Conservation (phyloP, 768 basidiomycete species). For the Butyriboletus loyo region DNA sequence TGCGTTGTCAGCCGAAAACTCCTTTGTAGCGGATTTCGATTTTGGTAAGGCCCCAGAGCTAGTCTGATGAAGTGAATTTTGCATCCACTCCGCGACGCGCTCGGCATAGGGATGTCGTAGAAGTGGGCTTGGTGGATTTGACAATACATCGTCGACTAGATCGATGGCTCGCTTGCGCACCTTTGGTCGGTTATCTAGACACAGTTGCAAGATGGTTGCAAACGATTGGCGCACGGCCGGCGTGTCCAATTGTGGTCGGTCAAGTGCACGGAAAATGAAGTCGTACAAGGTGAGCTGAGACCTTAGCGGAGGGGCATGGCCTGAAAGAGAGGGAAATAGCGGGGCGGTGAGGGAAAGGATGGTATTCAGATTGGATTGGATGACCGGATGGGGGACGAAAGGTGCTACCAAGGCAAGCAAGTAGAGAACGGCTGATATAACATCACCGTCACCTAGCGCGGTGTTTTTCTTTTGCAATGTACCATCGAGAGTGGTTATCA, state of each 20-base stretch:
- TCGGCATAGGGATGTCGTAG: slow-evolving; percentile 83
- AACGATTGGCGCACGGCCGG: slow-evolving; percentile 77
- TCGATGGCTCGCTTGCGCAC: slow-evolving; percentile 91
- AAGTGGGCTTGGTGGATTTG: slow-evolving; percentile 73
- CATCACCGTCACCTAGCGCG: slow-evolving; percentile 68
- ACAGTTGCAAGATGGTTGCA: slow-evolving; percentile 78
- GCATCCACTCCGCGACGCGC: slow-evolving; percentile 76
- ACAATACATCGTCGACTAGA: slow-evolving; percentile 73
- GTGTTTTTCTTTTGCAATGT: slow-evolving; percentile 60
- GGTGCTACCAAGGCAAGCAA: slow-evolving; percentile 33
- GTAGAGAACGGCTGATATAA: slow-evolving; percentile 35
- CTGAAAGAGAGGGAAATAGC: slow-evolving; percentile 63
- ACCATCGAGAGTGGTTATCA: slow-evolving; percentile 80
- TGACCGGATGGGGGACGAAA: slow-evolving; percentile 71
- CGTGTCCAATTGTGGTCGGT: slow-evolving; percentile 65
- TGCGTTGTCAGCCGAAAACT: slow-evolving; percentile 63
- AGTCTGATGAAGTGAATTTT: slow-evolving; percentile 62
- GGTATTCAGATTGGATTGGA: slow-evolving; percentile 71
- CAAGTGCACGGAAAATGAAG: slow-evolving; percentile 64
- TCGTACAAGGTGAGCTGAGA: slow-evolving; percentile 82
- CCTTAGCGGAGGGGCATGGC: slow-evolving; percentile 76
- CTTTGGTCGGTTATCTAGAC: slow-evolving; percentile 88
- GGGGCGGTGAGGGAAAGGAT: slow-evolving; percentile 74
- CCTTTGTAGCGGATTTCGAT: slow-evolving; percentile 52
- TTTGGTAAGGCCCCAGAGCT: slow-evolving; percentile 59